A percentile compares a stretch with the other conserved stretches of the same genome.
Evolutionary conservation across 306 rosid species (phyloP).

Genomic region (Cicer chorassanicum): DNA sequence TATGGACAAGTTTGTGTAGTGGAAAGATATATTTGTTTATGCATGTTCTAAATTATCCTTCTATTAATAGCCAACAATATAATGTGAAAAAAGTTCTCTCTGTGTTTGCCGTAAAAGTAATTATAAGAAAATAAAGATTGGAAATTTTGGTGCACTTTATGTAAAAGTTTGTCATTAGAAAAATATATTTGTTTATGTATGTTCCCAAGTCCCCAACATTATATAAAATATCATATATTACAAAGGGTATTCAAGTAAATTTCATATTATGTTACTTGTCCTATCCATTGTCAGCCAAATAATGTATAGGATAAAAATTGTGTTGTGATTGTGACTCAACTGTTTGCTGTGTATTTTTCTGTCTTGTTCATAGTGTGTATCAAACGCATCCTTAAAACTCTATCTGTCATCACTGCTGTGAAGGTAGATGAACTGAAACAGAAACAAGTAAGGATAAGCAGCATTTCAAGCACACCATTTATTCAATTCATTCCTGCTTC

Average conservation of each 20-base stretch:
- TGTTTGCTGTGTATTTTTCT: too few relatives aligned
- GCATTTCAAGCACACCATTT: background rate
- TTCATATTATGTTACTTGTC: too few relatives aligned
- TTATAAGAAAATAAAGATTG: conserved; percentile 18
- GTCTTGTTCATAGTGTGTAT: too few relatives aligned
- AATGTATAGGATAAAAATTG: too few relatives aligned
- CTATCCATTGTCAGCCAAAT: too few relatives aligned
- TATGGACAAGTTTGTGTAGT: conserved; percentile 16
- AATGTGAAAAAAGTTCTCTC: conserved; percentile 57
- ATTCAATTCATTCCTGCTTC: background rate
- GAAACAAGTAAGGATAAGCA: background rate
- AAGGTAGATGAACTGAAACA: too few relatives aligned
- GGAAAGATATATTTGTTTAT: conserved; percentile 5
- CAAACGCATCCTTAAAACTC: too few relatives aligned
- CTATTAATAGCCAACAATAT: conserved; percentile 73
- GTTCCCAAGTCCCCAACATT: background rate
- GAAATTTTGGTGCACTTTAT: conserved; percentile 18
- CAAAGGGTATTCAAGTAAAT: too few relatives aligned
- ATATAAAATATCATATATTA: too few relatives aligned
- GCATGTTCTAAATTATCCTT: background rate
- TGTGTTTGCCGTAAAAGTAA: conserved; percentile 29
- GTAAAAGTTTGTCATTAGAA: conserved; percentile 7
- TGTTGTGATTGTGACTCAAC: too few relatives aligned
- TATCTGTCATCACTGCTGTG: too few relatives aligned
- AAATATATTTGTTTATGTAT: conserved; percentile 5